Base-by-base conservation (phyloP, 2,329 filamentous ascomycete species). In the Claviceps sp. region DNA sequence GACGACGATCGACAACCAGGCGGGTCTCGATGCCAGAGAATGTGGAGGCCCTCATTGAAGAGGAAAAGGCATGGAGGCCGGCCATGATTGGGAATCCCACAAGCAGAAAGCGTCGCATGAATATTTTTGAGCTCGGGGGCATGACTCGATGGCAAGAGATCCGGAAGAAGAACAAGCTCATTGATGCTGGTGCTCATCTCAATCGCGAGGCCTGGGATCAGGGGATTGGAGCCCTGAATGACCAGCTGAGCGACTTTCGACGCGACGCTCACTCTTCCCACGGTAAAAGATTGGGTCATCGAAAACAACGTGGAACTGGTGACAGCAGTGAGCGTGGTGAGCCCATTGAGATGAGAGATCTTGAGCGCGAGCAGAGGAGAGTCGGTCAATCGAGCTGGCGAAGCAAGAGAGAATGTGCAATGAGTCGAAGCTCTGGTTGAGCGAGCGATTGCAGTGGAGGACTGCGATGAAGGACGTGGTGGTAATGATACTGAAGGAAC, bases 141-240 rank as follows among this genome's bases (percentile, higher is more conserved):
- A 70, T 84, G 72, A 84, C 77, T 49, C 72, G 86, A 42, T 90
- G 84, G 82, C 84, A 78, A 24, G 85, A 88, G 65, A 88, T 90
- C 55, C 72, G 79, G 55, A 74, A 68, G 57, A 77, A 73, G 61
- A 84, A 84, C 59, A 70, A 69, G 46, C 67, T 84, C 48, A 73
- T 81, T 47, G 77, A 81, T 57, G 64, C 64, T 7, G 63, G 62
- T 13, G 60, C 61, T 5, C 67, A 70, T 55, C 58, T 68, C 34
- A 70, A 70, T 49, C 63, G 63, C 7, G 62, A 61, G 18, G 67
- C 66, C 11, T 55, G 66, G 37, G 64, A 65, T 26, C 63, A 67
- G 40, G 68, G 67, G 0, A 50, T 70, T 2, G 66, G 63, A 40
- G 67, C 68, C 2, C 53, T 70, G 4, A 66, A 69, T 16, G 64